phyloP scores from a whole-genome alignment of 495 filamentous ascomycete species.

The Collariella sp. region DNA sequence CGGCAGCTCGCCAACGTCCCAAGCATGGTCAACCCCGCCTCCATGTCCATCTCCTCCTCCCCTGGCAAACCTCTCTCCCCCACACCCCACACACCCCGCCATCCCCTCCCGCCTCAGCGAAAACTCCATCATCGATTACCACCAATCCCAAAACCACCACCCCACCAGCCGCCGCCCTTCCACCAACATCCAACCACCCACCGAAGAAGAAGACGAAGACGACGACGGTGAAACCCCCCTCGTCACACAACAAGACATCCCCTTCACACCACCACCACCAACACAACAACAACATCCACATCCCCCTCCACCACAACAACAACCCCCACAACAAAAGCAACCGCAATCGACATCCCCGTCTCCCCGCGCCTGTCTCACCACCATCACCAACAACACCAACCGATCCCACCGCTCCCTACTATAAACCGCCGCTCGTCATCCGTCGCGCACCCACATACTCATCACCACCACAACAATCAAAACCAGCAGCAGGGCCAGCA shows the following conservation, averaged over 20 bases:
- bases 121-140: conserved; percentile 74
- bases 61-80: conserved; percentile 88
- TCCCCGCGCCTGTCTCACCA: conserved; percentile 60
- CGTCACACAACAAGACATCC: conserved; percentile 26
- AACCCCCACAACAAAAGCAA: conserved; percentile 32
- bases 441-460: conserved; percentile 50
- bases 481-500: no score
- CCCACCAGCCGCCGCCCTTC: conserved; percentile 16
- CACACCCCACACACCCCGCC: conserved; percentile 89
- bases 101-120: conserved; percentile 88
- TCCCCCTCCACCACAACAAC: neutral
- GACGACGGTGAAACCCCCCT: conserved; percentile 30
- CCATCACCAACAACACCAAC: neutral
- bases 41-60: conserved; percentile 77
- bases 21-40: conserved; percentile 71
- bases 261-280: conserved; percentile 57
- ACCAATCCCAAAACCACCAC: conserved; percentile 31
- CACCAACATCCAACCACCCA: conserved; percentile 10
- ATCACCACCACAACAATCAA: no score
- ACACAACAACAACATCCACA: neutral
- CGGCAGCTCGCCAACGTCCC: conserved; percentile 76
- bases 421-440: conserved; percentile 63
- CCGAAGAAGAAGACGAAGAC: conserved; percentile 32
- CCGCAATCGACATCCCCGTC: conserved; percentile 74
- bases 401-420: neutral